phyloP scores from a whole-genome alignment of 768 basidiomycete genomes.

The Pleurotus platypus region DNA sequence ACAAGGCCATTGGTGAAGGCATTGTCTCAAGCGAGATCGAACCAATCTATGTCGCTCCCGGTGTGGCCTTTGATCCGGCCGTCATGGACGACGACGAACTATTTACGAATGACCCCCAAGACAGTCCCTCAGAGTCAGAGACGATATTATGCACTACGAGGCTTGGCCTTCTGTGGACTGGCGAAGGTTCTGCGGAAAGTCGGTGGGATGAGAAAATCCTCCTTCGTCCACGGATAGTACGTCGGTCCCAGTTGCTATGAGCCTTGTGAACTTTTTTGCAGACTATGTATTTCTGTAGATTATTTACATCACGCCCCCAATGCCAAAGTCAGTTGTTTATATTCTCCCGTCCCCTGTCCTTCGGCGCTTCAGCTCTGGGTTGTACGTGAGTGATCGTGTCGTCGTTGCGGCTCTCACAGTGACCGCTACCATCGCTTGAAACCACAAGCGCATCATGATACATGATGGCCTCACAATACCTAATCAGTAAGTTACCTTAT shows the following conservation, averaged over 20 bases:
- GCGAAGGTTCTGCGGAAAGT: slow-evolving; percentile 24
- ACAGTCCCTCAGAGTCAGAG: slow-evolving; percentile 19
- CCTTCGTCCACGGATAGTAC: slow-evolving; percentile 52
- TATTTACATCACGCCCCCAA: too few relatives aligned
- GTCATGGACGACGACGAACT: slow-evolving; percentile 40
- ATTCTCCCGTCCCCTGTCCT: too few relatives aligned
- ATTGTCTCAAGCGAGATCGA: slow-evolving; percentile 57
- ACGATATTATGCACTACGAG: slow-evolving; percentile 54
- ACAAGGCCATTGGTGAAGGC: slow-evolving; percentile 56
- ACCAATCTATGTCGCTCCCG: slow-evolving; percentile 40
- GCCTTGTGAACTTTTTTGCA: too few relatives aligned
- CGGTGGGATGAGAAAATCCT: slow-evolving; percentile 47
- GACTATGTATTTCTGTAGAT: too few relatives aligned
- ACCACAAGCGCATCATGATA: too few relatives aligned
- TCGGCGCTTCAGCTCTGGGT: too few relatives aligned
- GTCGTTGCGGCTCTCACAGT: too few relatives aligned
- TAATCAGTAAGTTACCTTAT: too few relatives aligned
- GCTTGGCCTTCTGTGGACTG: slow-evolving; percentile 42
- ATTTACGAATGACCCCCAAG: slow-evolving; percentile 10
- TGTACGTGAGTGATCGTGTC: too few relatives aligned
- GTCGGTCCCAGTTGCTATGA: neutral
- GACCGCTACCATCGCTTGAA: too few relatives aligned
- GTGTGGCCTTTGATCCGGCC: slow-evolving; percentile 32
- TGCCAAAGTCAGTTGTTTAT: too few relatives aligned
- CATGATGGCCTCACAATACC: too few relatives aligned